Evolutionary conservation across 2,329 filamentous ascomycete genomes (phyloP).

Genomic region (Trichoderma atrobrunneum): DNA sequence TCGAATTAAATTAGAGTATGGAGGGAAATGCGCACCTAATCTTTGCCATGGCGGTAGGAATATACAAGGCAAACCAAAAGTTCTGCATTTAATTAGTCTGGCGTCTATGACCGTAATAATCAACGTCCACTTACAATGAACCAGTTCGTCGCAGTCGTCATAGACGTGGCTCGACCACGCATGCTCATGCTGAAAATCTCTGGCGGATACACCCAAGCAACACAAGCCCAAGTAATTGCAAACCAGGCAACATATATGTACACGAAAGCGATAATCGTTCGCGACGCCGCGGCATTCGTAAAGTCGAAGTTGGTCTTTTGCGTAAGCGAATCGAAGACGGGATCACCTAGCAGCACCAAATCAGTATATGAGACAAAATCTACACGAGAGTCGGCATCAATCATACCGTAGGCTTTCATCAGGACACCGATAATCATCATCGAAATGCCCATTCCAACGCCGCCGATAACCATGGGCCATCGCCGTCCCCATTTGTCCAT

Average conservation of each 20-base stretch:
- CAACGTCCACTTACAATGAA: conserved; percentile 3
- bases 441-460: conserved; percentile 19
- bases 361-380: neutral
- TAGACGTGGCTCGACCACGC: conserved; percentile 19
- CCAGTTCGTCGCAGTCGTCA: conserved; percentile 21
- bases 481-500: conserved; percentile 21
- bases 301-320: conserved; percentile 21
- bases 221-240: conserved; percentile 57
- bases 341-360: neutral
- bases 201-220: conserved; percentile 60
- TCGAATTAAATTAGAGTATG: too few relatives aligned
- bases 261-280: conserved; percentile 60
- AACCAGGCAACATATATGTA: conserved; percentile 61
- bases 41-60: conserved; percentile 19
- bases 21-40: conserved; percentile 6
- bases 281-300: conserved; percentile 50
- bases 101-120: fast-evolving
- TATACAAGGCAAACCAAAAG: conserved; percentile 21
- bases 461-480: conserved; percentile 20
- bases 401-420: conserved; percentile 17
- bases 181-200: conserved; percentile 45
- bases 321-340: conserved; percentile 15
- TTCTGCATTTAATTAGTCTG: neutral
- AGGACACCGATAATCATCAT: conserved; percentile 20
- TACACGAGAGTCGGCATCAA: neutral